Evolutionary conservation across 2,329 filamentous ascomycete genomes (phyloP), one percentile per base, ranked within the genome.

Genomic region (Apiospora sp.): DNA sequence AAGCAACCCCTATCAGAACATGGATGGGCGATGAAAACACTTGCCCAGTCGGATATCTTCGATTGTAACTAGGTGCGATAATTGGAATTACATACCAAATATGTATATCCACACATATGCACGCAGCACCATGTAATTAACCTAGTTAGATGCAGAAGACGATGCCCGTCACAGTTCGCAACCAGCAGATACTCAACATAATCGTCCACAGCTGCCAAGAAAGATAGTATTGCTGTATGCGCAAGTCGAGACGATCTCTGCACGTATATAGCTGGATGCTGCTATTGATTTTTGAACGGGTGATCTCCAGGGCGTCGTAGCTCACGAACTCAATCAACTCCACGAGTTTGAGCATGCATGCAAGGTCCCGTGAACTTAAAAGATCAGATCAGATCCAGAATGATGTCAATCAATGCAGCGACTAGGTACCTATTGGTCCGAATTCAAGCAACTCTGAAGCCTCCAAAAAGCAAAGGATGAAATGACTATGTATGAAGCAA

Each of bases 331-430:
- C 58, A 41, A 41, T 41, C 58, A 41, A 41, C 34, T 64, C 58
- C 58, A 41, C 58, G 34, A 61, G 30, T 37, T 61, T 24, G 41
- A 64, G 22, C 34, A 41, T 64, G 58, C 10, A 41, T 64, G 58
- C 10, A 41, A 24, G 58, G 19, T 37, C 58, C 34, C 58, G 22
- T 41, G 34, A 41, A 64, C 58, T 64, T 6, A 41, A 41, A 64
- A 61, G 14, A 58, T 58, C 46, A 48, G 46, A 48, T 2, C 67
- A 69, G 67, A 69, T 61, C 67, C 37, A 49, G 37, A 69, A 69
- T 69, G 67, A 69, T 49, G 67, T 69, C 48, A 58, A 72, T 72
- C 71, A 49, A 72, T 70, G 67, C 44, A 34, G n/a, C 67, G 48
- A 69, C 67, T 69, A 69, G 27, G 44, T 69, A 69, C 27, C 44